Conservation (phyloP, 2,329 filamentous ascomycete genomes). For the Fusarium dlaminii region DNA sequence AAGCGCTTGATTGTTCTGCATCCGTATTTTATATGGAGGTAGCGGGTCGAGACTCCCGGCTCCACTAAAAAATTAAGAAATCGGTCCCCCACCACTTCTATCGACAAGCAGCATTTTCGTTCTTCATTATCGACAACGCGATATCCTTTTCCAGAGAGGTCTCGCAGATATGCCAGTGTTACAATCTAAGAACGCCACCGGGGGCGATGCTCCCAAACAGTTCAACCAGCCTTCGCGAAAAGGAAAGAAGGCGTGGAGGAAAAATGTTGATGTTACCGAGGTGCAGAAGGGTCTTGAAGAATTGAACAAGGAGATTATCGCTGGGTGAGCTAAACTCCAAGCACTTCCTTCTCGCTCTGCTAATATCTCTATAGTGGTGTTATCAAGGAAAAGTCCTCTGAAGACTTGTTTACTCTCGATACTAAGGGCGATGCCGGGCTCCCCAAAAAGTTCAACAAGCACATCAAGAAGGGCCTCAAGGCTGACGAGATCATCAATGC, state of each 20-base stretch:
- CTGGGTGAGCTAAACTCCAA: constrained; percentile 68
- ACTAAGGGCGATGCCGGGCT: constrained; percentile 74
- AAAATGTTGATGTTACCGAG: constrained; percentile 94
- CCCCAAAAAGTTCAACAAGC: constrained; percentile 70
- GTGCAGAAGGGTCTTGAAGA: constrained; percentile 84
- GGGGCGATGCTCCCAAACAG: constrained; percentile 75
- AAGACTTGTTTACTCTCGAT: constrained; percentile 88
- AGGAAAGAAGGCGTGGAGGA: constrained; percentile 98
- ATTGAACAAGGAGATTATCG: constrained; percentile 88
- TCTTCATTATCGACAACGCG: constrained; percentile 16
- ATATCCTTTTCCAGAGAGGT: constrained; percentile 18
- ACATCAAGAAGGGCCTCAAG: constrained; percentile 81
- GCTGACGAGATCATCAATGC: constrained; percentile 90
- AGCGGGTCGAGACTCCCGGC: constrained; percentile 16
- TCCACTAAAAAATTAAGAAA: constrained; percentile 45
- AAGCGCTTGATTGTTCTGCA: not conserved
- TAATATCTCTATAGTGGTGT: constrained; percentile 71
- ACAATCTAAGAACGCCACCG: constrained; percentile 55
- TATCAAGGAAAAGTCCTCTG: constrained; percentile 81
- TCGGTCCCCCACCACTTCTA: constrained; percentile 41
- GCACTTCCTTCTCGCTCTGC: not conserved
- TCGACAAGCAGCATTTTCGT: constrained; percentile 33
- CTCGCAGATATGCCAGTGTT: constrained; percentile 63
- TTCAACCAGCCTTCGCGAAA: constrained; percentile 92
- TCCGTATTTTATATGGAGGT: constrained; percentile 10